phyloP scores from a whole-genome alignment of 106 monocot species.

The Dendrobium catenatum region DNA sequence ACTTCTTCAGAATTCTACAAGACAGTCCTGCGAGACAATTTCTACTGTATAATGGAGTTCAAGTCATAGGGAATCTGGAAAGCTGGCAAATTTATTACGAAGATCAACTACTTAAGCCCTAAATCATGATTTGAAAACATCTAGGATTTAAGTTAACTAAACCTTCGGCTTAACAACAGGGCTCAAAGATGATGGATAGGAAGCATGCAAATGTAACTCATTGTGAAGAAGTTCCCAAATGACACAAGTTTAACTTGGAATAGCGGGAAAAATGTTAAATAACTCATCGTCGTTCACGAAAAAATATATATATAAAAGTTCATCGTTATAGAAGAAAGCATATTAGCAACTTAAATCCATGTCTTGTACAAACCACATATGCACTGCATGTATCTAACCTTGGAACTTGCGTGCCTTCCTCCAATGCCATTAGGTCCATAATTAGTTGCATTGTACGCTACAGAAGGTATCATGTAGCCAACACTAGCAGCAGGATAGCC shows the following conservation, averaged over 20 bases:
- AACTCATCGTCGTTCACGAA: background rate
- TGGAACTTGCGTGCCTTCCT: constrained; percentile 58
- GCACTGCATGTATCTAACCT: constrained; percentile 32
- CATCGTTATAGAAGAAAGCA: background rate
- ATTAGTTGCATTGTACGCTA: constrained; percentile 46
- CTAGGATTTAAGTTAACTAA: background rate
- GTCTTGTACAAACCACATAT: background rate
- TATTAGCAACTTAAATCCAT: background rate
- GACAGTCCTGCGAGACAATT: background rate
- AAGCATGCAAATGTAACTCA: background rate
- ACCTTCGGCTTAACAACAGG: background rate
- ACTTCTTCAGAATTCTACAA: background rate
- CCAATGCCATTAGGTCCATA: constrained; percentile 79
- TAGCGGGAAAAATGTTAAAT: background rate
- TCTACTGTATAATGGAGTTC: background rate
- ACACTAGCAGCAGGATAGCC: constrained; percentile 55
- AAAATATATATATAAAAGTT: background rate
- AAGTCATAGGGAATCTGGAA: background rate
- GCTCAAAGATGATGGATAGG: background rate
- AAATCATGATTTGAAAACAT: background rate
- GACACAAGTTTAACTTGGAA: background rate
- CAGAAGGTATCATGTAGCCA: constrained; percentile 64
- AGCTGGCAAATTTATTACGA: background rate
- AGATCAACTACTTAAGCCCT: background rate
- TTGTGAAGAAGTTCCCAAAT: background rate